Evolutionary conservation across 2,329 filamentous ascomycete genomes (phyloP), one percentile per base, ranked within the genome.

Genomic region (Exophiala lecanii-corni): DNA sequence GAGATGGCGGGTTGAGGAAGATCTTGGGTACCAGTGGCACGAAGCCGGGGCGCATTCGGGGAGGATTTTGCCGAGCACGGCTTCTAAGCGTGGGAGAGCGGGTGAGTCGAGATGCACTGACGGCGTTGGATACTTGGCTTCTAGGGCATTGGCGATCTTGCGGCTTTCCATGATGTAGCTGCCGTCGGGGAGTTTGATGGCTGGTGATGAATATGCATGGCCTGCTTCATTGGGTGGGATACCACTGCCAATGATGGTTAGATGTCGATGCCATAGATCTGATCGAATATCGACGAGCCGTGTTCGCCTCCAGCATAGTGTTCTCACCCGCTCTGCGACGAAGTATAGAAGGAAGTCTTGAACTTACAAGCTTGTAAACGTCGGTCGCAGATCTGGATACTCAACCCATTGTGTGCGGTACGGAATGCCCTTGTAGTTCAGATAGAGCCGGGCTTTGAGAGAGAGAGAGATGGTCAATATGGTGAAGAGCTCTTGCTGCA

Each of bases 401-500:
- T 85, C 80, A 12, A 80, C 63, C 80, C 81, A 86, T 70, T 81
- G 69, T 0, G 82, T 86, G 57, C 74, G 72, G 65, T 86, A 87
- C 34, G 78, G 71, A 10, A 86, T 60, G 1, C 69, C 68, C 59
- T 87, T 87, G 65, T 73, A 84, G 64, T 86, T 86, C 33, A 87
- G 64, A 2, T 74, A 58, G 43, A 86, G 62, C 1, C 83, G 79
- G 33, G 77, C 82, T 85, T 39, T 25, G 39, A 26, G 12, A n/a
- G 21, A 6, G 3, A 5, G 32, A 19, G 13, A n/a, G n/a, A n/a
- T n/a, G n/a, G n/a, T n/a, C n/a, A n/a, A n/a, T n/a, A n/a, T n/a
- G n/a, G n/a, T n/a, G n/a, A n/a, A n/a, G n/a, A n/a, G n/a, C n/a
- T n/a, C n/a, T n/a, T n/a, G n/a, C n/a, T n/a, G n/a, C n/a, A n/a